Conservation (phyloP, 2,329 filamentous ascomycete species). For the Sphaerulina populicola region DNA sequence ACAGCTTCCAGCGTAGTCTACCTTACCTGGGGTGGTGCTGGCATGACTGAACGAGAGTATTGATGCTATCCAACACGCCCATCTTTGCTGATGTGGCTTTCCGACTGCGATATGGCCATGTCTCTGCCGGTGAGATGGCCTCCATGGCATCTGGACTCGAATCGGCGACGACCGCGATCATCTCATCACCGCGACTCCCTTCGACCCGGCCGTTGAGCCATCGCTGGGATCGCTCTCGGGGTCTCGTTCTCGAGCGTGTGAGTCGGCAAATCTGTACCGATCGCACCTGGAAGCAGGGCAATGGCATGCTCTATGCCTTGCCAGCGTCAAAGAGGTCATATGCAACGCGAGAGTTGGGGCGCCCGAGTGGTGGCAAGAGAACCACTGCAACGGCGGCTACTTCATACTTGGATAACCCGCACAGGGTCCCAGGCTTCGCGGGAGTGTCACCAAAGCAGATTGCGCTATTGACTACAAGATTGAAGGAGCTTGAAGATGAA, state of each 20-base stretch:
- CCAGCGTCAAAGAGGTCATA: constrained; percentile 4
- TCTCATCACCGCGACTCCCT: constrained; percentile 14
- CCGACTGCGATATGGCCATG: constrained; percentile 11
- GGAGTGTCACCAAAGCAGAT: neutral
- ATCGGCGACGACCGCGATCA: neutral
- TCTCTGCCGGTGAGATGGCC: constrained; percentile 8
- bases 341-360: neutral
- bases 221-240: constrained; percentile 27
- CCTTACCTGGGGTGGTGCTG: neutral
- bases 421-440: neutral
- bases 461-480: neutral
- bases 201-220: constrained; percentile 25
- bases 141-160: neutral
- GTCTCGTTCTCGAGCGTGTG: constrained; percentile 20
- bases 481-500: neutral
- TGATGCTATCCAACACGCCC: constrained; percentile 14
- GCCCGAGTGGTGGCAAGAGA: neutral
- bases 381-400: neutral
- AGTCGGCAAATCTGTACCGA: constrained; percentile 4
- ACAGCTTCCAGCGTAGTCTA: neutral
- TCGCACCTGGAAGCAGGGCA: neutral
- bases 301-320: neutral
- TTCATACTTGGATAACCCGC: constrained; percentile 1
- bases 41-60: constrained; percentile 9
- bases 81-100: constrained; percentile 14